Evolutionary conservation across 2,329 filamentous ascomycete genomes (phyloP), one percentile per base, ranked within the genome.

Genomic region (Claviceps paspali): DNA sequence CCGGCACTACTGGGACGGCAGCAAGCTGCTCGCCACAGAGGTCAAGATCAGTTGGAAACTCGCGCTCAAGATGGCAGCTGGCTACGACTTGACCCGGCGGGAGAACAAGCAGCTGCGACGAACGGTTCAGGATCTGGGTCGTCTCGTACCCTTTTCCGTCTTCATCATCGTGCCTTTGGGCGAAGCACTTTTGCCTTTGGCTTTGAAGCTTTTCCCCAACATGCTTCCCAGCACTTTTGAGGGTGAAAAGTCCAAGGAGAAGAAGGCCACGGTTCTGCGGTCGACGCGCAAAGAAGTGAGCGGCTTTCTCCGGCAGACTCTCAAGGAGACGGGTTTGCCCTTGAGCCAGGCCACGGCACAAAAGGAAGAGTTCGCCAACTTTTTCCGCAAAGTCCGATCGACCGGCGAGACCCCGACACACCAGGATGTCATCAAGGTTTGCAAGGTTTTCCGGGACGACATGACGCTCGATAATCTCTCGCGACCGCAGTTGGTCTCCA

Each of bases 361-460:
- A 55, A 87, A 80, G 53, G 86, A 94, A 48, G 91, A 96, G 57
- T 98, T 98, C 50, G 73, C 81, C 42, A 84, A 88, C 52, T 98
- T 98, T 64, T 98, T 98, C 79, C 81, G 84, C 56, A 98, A 98
- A 67, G 75, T 96, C 44, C 73, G 91, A 38, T 78, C 84, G 14
- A 95, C 88, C 1, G 91, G 88, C 45, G 88, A 96, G 64, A 70
- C 80, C 32, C 91, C 91, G 1, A 91, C 83, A 4, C 73, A 78
- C 38, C 73, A 87, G 47, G 91, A 98, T 54, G 85, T 98, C 45
- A 93, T 98, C 68, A 94, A 91, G 63, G 88, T 98, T 45, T 96
- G 91, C 76, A 92, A 95, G 70, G 82, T 93, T 46, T 98, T 98
- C 75, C 92, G 91, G 59, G 91, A 98, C 55, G 91, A 98, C 58